phyloP scores from a whole-genome alignment of 306 rosid species.

The Hylodesmum podocarpum region DNA sequence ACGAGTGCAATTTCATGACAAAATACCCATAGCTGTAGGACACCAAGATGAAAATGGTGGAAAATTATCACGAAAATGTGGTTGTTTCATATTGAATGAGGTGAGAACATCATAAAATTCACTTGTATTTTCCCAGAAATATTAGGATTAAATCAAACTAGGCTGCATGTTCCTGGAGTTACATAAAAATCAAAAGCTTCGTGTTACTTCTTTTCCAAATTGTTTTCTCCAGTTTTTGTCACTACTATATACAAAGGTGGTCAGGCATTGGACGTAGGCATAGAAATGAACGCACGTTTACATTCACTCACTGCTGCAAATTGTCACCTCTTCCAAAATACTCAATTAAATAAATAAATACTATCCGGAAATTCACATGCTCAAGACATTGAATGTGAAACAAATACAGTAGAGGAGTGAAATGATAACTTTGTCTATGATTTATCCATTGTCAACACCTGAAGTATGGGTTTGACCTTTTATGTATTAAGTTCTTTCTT shows the following conservation, averaged over 20 bases:
- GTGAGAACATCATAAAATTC: neutral
- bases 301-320: slow-evolving; percentile 21
- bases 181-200: neutral
- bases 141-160: neutral
- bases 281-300: neutral
- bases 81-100: neutral
- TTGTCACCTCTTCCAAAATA: neutral
- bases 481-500: slow-evolving; percentile 1
- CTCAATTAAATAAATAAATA: neutral
- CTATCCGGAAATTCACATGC: slow-evolving; percentile 7
- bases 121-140: neutral
- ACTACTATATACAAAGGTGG: neutral
- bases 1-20: neutral
- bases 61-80: neutral
- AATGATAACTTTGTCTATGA: neutral
- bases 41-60: neutral
- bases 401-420: neutral
- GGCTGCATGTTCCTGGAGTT: neutral
- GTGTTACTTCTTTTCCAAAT: neutral
- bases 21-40: neutral
- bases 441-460: neutral
- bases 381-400: neutral
- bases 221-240: neutral
- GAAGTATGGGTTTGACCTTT: slow-evolving; percentile 1
- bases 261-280: neutral